Evolutionary conservation across 1,139 yeast genomes (phyloP).

Genomic region (Zygotorulaspora mrakii): DNA sequence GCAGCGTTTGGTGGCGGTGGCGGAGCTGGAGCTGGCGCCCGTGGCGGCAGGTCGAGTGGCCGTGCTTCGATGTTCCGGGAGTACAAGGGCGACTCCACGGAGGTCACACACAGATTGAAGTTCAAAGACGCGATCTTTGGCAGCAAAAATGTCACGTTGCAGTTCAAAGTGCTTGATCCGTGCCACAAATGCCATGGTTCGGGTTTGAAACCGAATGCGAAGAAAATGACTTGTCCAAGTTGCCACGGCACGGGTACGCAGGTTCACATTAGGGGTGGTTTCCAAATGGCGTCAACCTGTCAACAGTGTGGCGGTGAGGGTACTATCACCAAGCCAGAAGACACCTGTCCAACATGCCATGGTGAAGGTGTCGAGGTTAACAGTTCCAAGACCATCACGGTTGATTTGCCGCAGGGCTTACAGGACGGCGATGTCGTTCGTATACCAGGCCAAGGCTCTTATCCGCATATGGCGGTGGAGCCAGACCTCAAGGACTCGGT

Average conservation of each 20-base stretch:
- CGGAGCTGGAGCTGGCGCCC: constrained; percentile 38
- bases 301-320: constrained; percentile 86
- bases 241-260: constrained; percentile 95
- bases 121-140: constrained; percentile 91
- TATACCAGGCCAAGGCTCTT: constrained; percentile 86
- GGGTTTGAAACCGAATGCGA: constrained; percentile 76
- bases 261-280: constrained; percentile 88
- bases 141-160: constrained; percentile 54
- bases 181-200: constrained; percentile 80
- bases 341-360: constrained; percentile 75
- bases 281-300: constrained; percentile 96
- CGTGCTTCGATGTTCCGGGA: constrained; percentile 50
- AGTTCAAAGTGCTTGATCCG: constrained; percentile 69
- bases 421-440: constrained; percentile 82
- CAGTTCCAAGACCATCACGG: constrained; percentile 60
- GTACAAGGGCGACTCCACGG: constrained; percentile 86
- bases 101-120: constrained; percentile 65
- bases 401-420: constrained; percentile 86
- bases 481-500: constrained; percentile 42
- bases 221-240: constrained; percentile 72
- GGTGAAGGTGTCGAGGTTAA: constrained; percentile 79
- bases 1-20: constrained; percentile 60
- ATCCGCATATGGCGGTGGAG: constrained; percentile 70
- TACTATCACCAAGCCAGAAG: constrained; percentile 61
- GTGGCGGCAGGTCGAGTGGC: constrained; percentile 33